Conservation (phyloP, 1,284 basidiomycete genomes). For the Filobasidium uniguttulatum region DNA sequence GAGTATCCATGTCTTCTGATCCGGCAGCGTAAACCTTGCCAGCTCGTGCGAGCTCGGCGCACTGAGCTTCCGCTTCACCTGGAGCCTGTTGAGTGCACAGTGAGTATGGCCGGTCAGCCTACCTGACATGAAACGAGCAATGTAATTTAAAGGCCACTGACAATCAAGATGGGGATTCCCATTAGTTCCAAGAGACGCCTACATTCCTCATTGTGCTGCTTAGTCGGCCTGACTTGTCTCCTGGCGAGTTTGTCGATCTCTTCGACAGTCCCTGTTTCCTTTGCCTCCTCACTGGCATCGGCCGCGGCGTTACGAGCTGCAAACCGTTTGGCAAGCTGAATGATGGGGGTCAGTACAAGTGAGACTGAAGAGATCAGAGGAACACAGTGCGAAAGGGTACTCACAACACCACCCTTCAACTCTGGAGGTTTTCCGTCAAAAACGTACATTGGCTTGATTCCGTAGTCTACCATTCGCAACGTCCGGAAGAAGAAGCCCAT, state of each 20-base stretch:
- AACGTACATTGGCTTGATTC: slow-evolving; percentile 94
- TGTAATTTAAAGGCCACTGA: slow-evolving; percentile 38
- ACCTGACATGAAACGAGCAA: not conserved
- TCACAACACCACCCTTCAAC: slow-evolving; percentile 85
- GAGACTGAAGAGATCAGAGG: not conserved
- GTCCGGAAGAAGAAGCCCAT: slow-evolving; percentile 99
- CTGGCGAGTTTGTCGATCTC: slow-evolving; percentile 83
- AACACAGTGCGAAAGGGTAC: slow-evolving; percentile 29
- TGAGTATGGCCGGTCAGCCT: not conserved
- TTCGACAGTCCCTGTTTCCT: slow-evolving; percentile 74
- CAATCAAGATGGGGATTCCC: slow-evolving; percentile 90
- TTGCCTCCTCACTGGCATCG: slow-evolving; percentile 87
- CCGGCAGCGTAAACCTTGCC: slow-evolving; percentile 95
- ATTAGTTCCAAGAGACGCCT: slow-evolving; percentile 74
- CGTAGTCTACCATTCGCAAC: slow-evolving; percentile 96
- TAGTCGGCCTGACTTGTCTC: slow-evolving; percentile 86
- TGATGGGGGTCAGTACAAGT: not conserved
- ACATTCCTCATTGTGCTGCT: slow-evolving; percentile 94
- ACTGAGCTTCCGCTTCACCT: slow-evolving; percentile 96
- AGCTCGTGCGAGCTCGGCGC: slow-evolving; percentile 87
- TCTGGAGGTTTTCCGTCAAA: slow-evolving; percentile 98
- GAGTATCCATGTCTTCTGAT: slow-evolving; percentile 98
- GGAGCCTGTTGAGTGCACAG: slow-evolving; percentile 53
- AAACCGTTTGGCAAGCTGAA: slow-evolving; percentile 79
- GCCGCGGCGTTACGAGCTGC: slow-evolving; percentile 83